phyloP scores from a whole-genome alignment of 164 flowering plant species.

The Echeveria elegans region DNA sequence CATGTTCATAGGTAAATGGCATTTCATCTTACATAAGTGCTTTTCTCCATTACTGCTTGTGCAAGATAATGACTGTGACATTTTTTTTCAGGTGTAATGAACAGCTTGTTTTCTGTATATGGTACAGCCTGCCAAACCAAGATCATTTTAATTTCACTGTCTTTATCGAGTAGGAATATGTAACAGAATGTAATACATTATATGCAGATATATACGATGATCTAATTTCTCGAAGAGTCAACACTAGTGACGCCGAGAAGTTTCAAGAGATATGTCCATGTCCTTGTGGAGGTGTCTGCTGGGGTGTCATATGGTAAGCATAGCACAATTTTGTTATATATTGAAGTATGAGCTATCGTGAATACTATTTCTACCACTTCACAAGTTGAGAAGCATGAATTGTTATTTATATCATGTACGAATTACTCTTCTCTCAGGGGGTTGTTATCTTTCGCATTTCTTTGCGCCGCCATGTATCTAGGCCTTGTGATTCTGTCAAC shows the following conservation, averaged over 20 bases:
- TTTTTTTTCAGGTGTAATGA: slow-evolving; percentile 73
- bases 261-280: slow-evolving; percentile 88
- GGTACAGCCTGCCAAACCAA: slow-evolving; percentile 31
- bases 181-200: not conserved
- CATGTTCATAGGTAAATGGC: slow-evolving; percentile 70
- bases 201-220: slow-evolving; percentile 84
- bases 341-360: not conserved
- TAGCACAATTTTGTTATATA: not conserved
- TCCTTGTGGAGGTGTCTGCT: slow-evolving; percentile 73
- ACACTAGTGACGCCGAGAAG: slow-evolving; percentile 90
- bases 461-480: slow-evolving; percentile 71
- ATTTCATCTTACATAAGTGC: not conserved
- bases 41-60: not conserved
- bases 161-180: not conserved
- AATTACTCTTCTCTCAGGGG: slow-evolving; percentile 47
- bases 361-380: not conserved
- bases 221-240: slow-evolving; percentile 75
- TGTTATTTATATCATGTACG: not conserved
- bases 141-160: not conserved
- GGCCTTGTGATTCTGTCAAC: slow-evolving; percentile 73
- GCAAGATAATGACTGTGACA: not conserved
- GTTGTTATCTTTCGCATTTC: slow-evolving; percentile 59
- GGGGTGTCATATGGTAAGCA: slow-evolving; percentile 84
- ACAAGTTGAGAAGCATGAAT: not conserved
- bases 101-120: slow-evolving; percentile 82